Conservation (phyloP, 2,329 filamentous ascomycete genomes). For the Thelonectria rubi region DNA sequence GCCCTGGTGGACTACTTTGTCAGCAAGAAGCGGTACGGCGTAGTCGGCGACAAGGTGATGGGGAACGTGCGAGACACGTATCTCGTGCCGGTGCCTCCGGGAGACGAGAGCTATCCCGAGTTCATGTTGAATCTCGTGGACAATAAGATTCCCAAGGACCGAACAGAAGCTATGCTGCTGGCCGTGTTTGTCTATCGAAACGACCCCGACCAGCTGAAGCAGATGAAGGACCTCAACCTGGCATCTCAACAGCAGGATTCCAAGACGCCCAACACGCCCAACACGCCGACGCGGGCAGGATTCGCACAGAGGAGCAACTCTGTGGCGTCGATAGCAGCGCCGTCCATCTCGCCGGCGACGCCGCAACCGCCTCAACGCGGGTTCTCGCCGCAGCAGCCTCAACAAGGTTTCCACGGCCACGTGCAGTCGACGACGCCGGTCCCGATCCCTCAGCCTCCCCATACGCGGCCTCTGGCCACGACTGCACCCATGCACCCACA, state of each 20-base stretch:
- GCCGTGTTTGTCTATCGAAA: slow-evolving; percentile 86
- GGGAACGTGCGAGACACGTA: slow-evolving; percentile 89
- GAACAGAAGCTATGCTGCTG: slow-evolving; percentile 80
- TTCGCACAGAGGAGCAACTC: slow-evolving; percentile 57
- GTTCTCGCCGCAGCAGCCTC: slow-evolving; percentile 48
- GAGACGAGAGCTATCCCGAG: slow-evolving; percentile 76
- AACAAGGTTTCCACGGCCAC: slow-evolving; percentile 45
- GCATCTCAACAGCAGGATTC: slow-evolving; percentile 23
- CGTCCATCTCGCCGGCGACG: slow-evolving; percentile 64
- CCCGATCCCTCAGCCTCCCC: slow-evolving; percentile 48
- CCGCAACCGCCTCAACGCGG: slow-evolving; percentile 47
- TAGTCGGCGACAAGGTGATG: slow-evolving; percentile 79
- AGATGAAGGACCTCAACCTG: slow-evolving; percentile 33
- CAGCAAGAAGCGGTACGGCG: slow-evolving; percentile 83
- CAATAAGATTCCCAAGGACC: slow-evolving; percentile 76
- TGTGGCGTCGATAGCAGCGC: slow-evolving; percentile 52
- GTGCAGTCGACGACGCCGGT: slow-evolving; percentile 48
- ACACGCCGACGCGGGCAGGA: slow-evolving; percentile 48
- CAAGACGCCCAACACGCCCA: slow-evolving; percentile 27
- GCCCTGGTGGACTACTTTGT: slow-evolving; percentile 89
- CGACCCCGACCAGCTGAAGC: slow-evolving; percentile 53
- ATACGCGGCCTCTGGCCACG: slow-evolving; percentile 30
- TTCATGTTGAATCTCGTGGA: slow-evolving; percentile 91
- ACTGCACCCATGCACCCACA: slow-evolving; percentile 5
- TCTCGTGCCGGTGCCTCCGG: slow-evolving; percentile 83